Evolutionary conservation across 2,329 filamentous ascomycete genomes (phyloP), one percentile per base, ranked within the genome.

Genomic region (Epichloe festucae): DNA sequence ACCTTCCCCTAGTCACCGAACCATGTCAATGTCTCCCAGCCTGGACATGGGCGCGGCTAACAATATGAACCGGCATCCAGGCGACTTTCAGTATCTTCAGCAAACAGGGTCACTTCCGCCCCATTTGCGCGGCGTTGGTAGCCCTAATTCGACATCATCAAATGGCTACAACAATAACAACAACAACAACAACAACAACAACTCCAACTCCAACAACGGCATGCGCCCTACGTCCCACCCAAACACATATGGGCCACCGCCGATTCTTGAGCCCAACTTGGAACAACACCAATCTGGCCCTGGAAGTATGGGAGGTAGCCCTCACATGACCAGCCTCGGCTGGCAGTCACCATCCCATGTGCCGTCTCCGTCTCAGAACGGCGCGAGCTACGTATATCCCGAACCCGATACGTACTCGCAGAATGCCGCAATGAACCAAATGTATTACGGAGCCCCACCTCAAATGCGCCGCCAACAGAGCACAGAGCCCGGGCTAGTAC

Each of bases 261-360:
- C 86, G 47, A 89, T 87, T 15, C 75, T 96, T 49, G 91, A 96
- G 70, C 89, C 90, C 27, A 90, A 81, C 65, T 78, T 88, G 55
- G 88, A 91, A 64, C 84, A 87, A 53, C 82, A 85, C 57, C 83
- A 85, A 59, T 74, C 80, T 3, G 81, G 78, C 2, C 67, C 73
- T 48, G 76, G 76, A 51, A 95, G 87, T 63, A 84, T 79, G n/a
- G 81, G 74, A 52, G 86, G 87, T 50, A 95, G 89, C 66, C 90
- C 91, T 48, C 90, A 96, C 67, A 88, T 95, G 81, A 70, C 72
- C 55, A 82, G 77, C 54, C 77, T 88, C 55, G 86, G 87, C 51
- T 96, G 91, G 90, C 86, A 89, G 58, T 94, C 89, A 4, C 89
- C 89, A 4, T 81, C 83, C 2, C 86, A 90, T 58, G 79, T 81